phyloP scores from a whole-genome alignment of 2,329 filamentous ascomycete species.

The Pezizomycotina sp. region DNA sequence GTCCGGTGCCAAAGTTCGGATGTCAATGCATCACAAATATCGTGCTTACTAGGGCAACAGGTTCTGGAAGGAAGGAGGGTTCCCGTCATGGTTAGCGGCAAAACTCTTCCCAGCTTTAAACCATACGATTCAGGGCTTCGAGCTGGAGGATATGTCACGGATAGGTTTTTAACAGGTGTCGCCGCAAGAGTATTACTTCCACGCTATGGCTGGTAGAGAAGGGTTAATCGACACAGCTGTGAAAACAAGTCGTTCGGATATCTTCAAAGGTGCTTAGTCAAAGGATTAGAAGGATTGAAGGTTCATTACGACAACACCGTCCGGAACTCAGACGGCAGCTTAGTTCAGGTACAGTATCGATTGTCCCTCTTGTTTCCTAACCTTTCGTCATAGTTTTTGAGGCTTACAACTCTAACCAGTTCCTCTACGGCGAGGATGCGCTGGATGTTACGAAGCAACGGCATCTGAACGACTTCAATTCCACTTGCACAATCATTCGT shows the following conservation, averaged over 20 bases:
- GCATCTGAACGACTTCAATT: conserved; percentile 85
- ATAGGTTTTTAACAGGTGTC: conserved; percentile 95
- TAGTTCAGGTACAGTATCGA: conserved; percentile 41
- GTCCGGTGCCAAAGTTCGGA: conserved; percentile 79
- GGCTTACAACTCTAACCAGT: conserved; percentile 39
- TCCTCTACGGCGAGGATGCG: conserved; percentile 91
- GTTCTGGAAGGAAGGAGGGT: conserved; percentile 89
- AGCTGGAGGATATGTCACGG: conserved; percentile 83
- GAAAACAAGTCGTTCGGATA: conserved; percentile 94
- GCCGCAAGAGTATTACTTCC: conserved; percentile 97
- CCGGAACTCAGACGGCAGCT: conserved; percentile 77
- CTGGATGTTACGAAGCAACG: conserved; percentile 88
- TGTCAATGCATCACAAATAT: conserved; percentile 95
- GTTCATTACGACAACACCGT: conserved; percentile 91
- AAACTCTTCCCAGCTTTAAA: conserved; percentile 84
- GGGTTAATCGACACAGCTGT: conserved; percentile 97
- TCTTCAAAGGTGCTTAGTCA: conserved; percentile 89
- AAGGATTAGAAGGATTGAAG: conserved; percentile 89
- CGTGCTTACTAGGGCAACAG: conserved; percentile 92
- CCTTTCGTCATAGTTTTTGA: neutral
- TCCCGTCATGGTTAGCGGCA: conserved; percentile 93
- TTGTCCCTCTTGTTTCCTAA: neutral
- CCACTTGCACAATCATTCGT: conserved; percentile 67
- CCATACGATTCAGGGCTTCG: conserved; percentile 78
- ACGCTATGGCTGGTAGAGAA: conserved; percentile 97